These are phyloP conservation scores for Candida railenensis DNA, from an alignment of 805 yeast genomes.

Conservation along the genomic window DNA sequence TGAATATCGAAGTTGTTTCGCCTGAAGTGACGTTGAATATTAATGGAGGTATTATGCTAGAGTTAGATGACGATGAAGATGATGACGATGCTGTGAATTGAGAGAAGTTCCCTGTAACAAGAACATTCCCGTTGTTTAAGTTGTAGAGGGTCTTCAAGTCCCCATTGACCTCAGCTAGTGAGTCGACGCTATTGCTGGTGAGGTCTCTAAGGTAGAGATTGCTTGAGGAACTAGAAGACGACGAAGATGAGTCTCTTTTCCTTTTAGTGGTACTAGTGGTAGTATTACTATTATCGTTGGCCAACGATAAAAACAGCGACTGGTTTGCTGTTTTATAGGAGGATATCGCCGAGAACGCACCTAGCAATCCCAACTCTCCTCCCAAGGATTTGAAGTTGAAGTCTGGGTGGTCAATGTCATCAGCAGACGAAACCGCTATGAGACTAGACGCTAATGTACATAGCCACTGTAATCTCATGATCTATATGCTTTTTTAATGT, in stretches of 20 bases:
- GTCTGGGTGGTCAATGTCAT: constrained; percentile 15
- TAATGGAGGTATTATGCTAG: constrained; percentile 28
- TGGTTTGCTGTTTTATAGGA: constrained; percentile 26
- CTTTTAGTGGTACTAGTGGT: not conserved
- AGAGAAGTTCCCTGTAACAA: constrained; percentile 38
- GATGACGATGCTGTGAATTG: constrained; percentile 24
- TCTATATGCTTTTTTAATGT: not conserved
- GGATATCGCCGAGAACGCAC: constrained; percentile 28
- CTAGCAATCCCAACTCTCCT: constrained; percentile 29
- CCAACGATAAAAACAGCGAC: constrained; percentile 18
- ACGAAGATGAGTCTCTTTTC: not conserved
- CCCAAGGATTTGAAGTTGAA: constrained; percentile 26
- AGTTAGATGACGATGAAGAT: constrained; percentile 18
- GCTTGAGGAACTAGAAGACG: not conserved
- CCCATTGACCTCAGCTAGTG: constrained; percentile 33
- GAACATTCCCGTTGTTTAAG: constrained; percentile 25
- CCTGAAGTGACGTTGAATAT: constrained; percentile 30
- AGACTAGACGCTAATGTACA: not conserved
- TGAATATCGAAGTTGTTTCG: constrained; percentile 21
- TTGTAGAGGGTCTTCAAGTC: constrained; percentile 24
- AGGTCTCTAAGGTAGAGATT: constrained; percentile 21
- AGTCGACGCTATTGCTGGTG: constrained; percentile 14
- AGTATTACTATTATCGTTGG: not conserved
- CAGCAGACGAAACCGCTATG: constrained; percentile 1
- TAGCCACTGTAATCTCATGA: constrained; percentile 1